Evolutionary conservation across 2,329 filamentous ascomycete species (phyloP).

Genomic region (Tympanopsis confertula): DNA sequence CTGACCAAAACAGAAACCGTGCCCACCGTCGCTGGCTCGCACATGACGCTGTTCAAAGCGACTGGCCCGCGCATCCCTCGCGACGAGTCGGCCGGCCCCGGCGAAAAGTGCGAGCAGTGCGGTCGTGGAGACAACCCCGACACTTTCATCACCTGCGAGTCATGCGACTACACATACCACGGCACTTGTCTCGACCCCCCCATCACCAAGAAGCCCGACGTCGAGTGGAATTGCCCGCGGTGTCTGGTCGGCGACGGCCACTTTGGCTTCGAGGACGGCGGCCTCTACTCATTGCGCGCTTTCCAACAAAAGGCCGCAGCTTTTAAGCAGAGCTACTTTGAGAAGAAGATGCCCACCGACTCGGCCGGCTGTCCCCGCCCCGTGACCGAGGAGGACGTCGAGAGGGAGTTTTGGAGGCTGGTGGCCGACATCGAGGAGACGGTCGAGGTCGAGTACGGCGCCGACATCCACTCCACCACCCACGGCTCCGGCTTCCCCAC

Average conservation of each 20-base stretch:
- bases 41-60: slow-evolving; percentile 89
- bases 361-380: slow-evolving; percentile 69
- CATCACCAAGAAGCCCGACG: slow-evolving; percentile 62
- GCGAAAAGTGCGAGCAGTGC: slow-evolving; percentile 74
- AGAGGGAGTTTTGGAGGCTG: slow-evolving; percentile 91
- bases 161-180: slow-evolving; percentile 81
- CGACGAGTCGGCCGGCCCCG: slow-evolving; percentile 33
- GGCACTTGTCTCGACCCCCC: slow-evolving; percentile 81
- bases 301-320: slow-evolving; percentile 93
- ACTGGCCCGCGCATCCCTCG: slow-evolving; percentile 56
- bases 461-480: slow-evolving; percentile 94
- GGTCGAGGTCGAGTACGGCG: slow-evolving; percentile 94
- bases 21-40: slow-evolving; percentile 84
- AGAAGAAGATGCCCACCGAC: slow-evolving; percentile 79
- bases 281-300: slow-evolving; percentile 84
- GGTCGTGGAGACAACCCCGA: slow-evolving; percentile 64
- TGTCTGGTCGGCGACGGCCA: slow-evolving; percentile 93
- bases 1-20: slow-evolving; percentile 17
- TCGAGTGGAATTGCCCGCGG: slow-evolving; percentile 90
- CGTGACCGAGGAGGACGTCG: slow-evolving; percentile 88
- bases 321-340: slow-evolving; percentile 91
- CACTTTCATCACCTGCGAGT: slow-evolving; percentile 72
- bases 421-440: slow-evolving; percentile 90
- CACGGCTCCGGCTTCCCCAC: slow-evolving; percentile 96
- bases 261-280: slow-evolving; percentile 94